Percentiles rank a stretch among this genome's conserved stretches.
These are phyloP conservation scores for Ceratocystiopsis sp. DNA, from an alignment of 2,329 filamentous ascomycete species.

Conservation along the genomic window DNA sequence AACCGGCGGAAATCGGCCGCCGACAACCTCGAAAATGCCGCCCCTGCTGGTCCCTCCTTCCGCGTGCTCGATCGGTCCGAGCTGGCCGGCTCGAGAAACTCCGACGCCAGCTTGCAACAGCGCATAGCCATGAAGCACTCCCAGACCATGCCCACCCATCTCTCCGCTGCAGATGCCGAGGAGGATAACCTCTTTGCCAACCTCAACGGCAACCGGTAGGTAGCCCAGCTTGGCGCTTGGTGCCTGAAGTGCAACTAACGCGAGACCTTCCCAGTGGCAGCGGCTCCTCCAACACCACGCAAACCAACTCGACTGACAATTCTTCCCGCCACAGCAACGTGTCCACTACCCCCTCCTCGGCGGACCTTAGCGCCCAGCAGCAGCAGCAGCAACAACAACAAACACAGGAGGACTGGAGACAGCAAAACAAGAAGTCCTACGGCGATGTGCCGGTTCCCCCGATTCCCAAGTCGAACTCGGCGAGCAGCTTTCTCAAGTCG, in stretches of 20 bases:
- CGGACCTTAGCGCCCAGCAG: conserved; percentile 22
- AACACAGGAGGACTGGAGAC: conserved; percentile 21
- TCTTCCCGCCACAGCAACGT: conserved; percentile 45
- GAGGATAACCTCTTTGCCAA: conserved; percentile 43
- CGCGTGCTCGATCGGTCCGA: conserved; percentile 39
- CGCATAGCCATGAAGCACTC: conserved; percentile 18
- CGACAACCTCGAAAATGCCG: conserved; percentile 34
- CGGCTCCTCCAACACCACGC: conserved; percentile 43
- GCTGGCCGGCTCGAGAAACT: conserved; percentile 26
- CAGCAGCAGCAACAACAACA: conserved; percentile 3
- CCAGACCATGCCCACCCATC: conserved; percentile 21
- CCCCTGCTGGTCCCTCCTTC: conserved; percentile 34
- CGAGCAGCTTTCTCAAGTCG: conserved; percentile 34
- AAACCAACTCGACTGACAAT: conserved; percentile 40
- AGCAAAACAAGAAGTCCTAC: conserved; percentile 20
- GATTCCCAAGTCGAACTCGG: conserved; percentile 28
- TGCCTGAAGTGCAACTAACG: conserved; percentile 13
- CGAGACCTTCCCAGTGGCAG: conserved; percentile 30
- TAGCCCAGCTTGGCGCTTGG: background rate
- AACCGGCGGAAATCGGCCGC: conserved; percentile 43
- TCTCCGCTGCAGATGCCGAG: conserved; percentile 20
- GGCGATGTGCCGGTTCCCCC: conserved; percentile 23
- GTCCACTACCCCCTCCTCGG: conserved; percentile 43
- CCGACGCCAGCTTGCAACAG: conserved; percentile 31
- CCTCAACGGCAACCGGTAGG: conserved; percentile 36